Conservation (phyloP, 1,284 basidiomycete genomes). For the Trichosporon coremiiforme region DNA sequence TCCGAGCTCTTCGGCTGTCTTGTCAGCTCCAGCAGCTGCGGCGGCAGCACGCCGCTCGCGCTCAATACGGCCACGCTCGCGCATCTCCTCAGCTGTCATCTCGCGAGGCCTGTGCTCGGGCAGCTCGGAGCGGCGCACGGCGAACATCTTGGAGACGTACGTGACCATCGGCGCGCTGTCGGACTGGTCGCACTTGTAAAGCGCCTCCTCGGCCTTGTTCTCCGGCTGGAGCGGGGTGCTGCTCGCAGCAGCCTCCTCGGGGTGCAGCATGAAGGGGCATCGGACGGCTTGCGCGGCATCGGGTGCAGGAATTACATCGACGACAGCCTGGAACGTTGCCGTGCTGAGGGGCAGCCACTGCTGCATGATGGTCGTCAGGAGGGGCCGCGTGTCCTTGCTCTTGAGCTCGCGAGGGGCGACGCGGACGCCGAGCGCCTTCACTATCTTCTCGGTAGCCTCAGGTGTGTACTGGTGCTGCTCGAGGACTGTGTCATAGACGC, state of each 20-base stretch:
- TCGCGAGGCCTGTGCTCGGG: constrained; percentile 80
- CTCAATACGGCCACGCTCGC: constrained; percentile 67
- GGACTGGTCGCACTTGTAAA: constrained; percentile 71
- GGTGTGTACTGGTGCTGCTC: constrained; percentile 79
- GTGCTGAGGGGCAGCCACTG: constrained; percentile 97
- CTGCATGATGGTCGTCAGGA: constrained; percentile 84
- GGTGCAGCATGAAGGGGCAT: constrained; percentile 91
- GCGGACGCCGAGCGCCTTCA: constrained; percentile 77
- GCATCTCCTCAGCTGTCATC: constrained; percentile 84
- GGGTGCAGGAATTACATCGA: constrained; percentile 90
- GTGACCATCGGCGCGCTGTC: constrained; percentile 69
- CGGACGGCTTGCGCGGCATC: constrained; percentile 76
- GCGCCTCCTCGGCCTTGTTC: constrained; percentile 76
- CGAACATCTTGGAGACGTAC: constrained; percentile 99
- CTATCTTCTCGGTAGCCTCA: constrained; percentile 87
- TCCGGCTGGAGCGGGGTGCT: constrained; percentile 60
- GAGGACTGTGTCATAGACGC: constrained; percentile 85
- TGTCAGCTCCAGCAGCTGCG: constrained; percentile 44
- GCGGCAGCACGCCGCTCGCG: constrained; percentile 61
- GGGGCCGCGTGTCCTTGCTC: constrained; percentile 82
- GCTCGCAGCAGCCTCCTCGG: constrained; percentile 61
- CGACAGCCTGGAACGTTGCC: constrained; percentile 86
- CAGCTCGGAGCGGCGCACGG: constrained; percentile 74
- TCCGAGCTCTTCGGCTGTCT: constrained; percentile 38
- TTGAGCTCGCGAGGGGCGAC: constrained; percentile 86